Conservation (phyloP, 768 basidiomycete species). For the Lepiota brunneoincarnata region DNA sequence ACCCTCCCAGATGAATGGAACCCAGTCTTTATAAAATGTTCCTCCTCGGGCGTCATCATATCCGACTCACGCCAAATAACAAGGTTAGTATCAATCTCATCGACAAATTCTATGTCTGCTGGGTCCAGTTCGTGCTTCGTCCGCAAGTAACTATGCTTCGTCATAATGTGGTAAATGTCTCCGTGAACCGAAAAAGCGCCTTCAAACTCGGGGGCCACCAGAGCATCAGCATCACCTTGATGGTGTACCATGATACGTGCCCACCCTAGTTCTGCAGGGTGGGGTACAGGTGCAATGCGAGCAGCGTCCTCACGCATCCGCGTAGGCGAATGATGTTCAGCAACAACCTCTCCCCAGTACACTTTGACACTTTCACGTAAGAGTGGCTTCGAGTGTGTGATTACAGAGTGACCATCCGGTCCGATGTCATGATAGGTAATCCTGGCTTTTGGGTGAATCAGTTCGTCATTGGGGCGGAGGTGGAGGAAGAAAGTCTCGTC, state of each 20-base stretch:
- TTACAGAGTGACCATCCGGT: constrained; percentile 46
- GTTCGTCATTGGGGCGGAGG: constrained; percentile 72
- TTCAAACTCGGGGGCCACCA: constrained; percentile 60
- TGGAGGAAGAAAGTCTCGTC: constrained; percentile 68
- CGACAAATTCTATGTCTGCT: constrained; percentile 34
- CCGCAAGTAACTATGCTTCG: constrained; percentile 66
- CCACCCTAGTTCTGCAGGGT: constrained; percentile 62
- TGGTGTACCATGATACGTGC: constrained; percentile 75
- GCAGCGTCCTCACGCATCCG: constrained; percentile 66
- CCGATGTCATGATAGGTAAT: constrained; percentile 59
- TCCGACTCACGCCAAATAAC: constrained; percentile 80
- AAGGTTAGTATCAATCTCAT: constrained; percentile 47
- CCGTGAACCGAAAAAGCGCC: constrained; percentile 74
- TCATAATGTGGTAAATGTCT: constrained; percentile 66
- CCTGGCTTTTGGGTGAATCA: constrained; percentile 76
- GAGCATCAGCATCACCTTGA: constrained; percentile 47
- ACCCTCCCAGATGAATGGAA: constrained; percentile 16
- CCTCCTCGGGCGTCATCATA: constrained; percentile 53
- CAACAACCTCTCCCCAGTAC: constrained; percentile 76
- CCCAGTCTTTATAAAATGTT: constrained; percentile 32
- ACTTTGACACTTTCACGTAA: constrained; percentile 60
- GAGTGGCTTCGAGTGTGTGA: constrained; percentile 59
- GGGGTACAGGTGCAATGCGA: constrained; percentile 41
- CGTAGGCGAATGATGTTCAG: constrained; percentile 44
- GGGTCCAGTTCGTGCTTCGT: constrained; percentile 59